phyloP scores from a whole-genome alignment of 2,329 filamentous ascomycete species.

The Pseudofabraea citricarpa region DNA sequence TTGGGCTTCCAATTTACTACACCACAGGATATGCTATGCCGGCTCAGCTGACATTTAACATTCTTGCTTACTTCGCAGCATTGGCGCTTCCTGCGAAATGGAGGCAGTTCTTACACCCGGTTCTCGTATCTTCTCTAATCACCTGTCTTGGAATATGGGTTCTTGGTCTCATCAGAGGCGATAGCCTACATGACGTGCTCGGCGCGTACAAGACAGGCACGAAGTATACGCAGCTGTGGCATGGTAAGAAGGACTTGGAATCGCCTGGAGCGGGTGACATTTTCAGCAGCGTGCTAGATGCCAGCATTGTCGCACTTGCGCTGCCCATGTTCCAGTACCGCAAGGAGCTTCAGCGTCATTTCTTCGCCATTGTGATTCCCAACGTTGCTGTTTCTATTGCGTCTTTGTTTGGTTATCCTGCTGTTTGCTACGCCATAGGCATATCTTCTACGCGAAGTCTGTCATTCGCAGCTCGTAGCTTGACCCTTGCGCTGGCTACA shows the following conservation, averaged over 20 bases:
- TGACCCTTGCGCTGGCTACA: conserved; percentile 56
- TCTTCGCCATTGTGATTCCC: conserved; percentile 48
- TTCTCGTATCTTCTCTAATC: conserved; percentile 48
- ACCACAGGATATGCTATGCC: conserved; percentile 44
- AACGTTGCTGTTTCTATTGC: conserved; percentile 45
- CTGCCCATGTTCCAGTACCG: conserved; percentile 59
- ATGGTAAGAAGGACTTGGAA: conserved; percentile 23
- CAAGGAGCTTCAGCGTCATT: conserved; percentile 47
- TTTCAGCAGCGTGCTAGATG: conserved; percentile 49
- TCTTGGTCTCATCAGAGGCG: conserved; percentile 40
- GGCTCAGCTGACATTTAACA: conserved; percentile 38
- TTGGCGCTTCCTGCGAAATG: conserved; percentile 42
- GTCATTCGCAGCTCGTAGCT: conserved; percentile 49
- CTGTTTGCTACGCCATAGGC: conserved; percentile 47
- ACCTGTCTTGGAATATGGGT: conserved; percentile 50
- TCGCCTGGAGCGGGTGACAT: conserved; percentile 53
- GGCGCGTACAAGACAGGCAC: conserved; percentile 45
- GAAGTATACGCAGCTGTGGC: conserved; percentile 49
- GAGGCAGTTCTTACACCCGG: conserved; percentile 51
- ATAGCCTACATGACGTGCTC: conserved; percentile 37
- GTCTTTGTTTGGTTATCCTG: conserved; percentile 54
- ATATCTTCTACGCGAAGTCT: conserved; percentile 47
- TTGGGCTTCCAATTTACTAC: conserved; percentile 53
- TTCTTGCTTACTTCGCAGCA: conserved; percentile 48
- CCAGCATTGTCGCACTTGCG: conserved; percentile 53